These are phyloP conservation scores for Edaphochlamys debaryana DNA, from an alignment of 139 green algal genomes.

Conservation along the genomic window DNA sequence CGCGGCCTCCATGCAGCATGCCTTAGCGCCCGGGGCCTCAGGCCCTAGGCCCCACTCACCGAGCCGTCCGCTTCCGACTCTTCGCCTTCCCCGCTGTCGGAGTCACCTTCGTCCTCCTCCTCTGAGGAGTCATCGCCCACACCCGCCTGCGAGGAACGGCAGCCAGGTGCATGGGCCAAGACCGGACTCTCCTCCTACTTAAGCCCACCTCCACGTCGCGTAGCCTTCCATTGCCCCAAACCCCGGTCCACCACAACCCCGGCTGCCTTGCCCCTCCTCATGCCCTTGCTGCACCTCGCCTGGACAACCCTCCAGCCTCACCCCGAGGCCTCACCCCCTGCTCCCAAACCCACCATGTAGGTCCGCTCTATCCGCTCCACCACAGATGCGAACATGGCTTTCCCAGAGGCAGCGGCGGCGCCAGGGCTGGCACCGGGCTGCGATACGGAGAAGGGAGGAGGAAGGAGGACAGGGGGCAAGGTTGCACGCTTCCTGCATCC, in stretches of 20 bases:
- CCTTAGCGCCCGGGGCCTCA: too few relatives aligned
- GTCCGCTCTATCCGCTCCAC: slow-evolving; percentile 19
- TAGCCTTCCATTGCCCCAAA: neutral
- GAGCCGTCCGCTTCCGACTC: neutral
- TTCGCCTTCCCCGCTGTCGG: neutral
- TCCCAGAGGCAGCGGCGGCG: neutral
- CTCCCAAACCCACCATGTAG: neutral
- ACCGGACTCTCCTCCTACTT: neutral
- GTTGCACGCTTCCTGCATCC: neutral
- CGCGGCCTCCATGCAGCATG: too few relatives aligned
- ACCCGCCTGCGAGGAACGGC: neutral
- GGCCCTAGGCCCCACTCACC: too few relatives aligned
- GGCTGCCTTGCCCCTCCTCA: too few relatives aligned
- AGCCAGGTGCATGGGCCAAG: neutral
- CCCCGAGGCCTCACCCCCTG: neutral
- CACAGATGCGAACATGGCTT: slow-evolving; percentile 14
- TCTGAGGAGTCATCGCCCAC: slow-evolving; percentile 1
- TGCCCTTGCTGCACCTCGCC: too few relatives aligned
- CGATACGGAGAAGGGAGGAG: neutral
- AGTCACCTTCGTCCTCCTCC: neutral
- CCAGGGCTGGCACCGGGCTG: neutral
- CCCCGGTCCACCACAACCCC: too few relatives aligned
- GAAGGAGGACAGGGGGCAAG: neutral
- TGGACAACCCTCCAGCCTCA: too few relatives aligned
- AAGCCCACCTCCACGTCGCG: neutral